phyloP scores from a whole-genome alignment of 495 filamentous ascomycete species.

The Penicillium taxi region DNA sequence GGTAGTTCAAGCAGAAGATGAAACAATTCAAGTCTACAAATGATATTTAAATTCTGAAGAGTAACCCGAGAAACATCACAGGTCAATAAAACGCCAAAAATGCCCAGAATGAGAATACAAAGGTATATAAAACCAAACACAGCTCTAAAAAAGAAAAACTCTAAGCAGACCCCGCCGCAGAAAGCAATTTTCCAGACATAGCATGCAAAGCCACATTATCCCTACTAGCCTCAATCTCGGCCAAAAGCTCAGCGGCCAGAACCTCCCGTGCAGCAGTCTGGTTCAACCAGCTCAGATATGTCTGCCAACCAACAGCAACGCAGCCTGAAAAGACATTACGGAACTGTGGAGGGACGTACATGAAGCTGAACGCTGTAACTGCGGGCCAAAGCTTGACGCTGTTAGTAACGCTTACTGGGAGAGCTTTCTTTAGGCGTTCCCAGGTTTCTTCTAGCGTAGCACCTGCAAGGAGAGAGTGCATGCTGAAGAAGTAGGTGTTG shows the following conservation, averaged over 20 bases:
- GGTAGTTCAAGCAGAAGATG: no score
- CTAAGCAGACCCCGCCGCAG: constrained; percentile 23
- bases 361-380: constrained; percentile 81
- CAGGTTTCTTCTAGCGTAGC: constrained; percentile 52
- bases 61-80: no score
- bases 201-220: constrained; percentile 4
- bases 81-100: no score
- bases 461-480: constrained; percentile 59
- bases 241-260: constrained; percentile 23
- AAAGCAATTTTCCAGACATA: constrained; percentile 6
- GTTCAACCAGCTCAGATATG: constrained; percentile 79
- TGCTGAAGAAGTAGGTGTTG: constrained; percentile 86
- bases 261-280: constrained; percentile 58
- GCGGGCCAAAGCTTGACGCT: constrained; percentile 84
- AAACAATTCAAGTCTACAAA: no score
- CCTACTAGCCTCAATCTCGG: constrained; percentile 13
- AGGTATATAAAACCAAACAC: no score
- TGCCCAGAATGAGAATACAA: no score
- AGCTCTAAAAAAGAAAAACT: no score
- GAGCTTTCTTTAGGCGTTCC: constrained; percentile 64
- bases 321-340: constrained; percentile 68
- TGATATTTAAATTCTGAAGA: no score
- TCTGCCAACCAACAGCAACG: constrained; percentile 85
- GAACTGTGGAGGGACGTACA: constrained; percentile 70
- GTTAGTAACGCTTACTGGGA: constrained; percentile 69